Conservation (phyloP, 305 asterid genomes). For the Petunia hybrid region DNA sequence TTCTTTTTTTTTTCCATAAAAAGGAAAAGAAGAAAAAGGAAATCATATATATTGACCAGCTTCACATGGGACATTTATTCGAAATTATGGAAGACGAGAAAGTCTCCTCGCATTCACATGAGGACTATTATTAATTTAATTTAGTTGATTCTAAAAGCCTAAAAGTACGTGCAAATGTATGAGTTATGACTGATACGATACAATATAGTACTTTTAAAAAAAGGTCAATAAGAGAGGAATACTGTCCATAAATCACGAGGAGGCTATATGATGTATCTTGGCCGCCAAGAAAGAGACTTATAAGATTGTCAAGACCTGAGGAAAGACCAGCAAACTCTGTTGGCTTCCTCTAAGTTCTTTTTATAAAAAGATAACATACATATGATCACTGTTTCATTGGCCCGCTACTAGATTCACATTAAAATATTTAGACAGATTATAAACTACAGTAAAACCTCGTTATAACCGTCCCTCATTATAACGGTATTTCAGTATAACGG, state of each 20-base stretch:
- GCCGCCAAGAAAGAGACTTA: slow-evolving; percentile 43
- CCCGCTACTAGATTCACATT: slow-evolving; percentile 12
- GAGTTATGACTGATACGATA: slow-evolving; percentile 20
- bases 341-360: background rate
- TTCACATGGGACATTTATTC: slow-evolving; percentile 30
- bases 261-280: slow-evolving; percentile 38
- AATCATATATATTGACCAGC: background rate
- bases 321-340: slow-evolving; percentile 26
- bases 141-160: background rate
- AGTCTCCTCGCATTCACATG: slow-evolving; percentile 30
- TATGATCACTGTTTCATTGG: background rate
- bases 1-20: background rate
- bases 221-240: slow-evolving; percentile 2
- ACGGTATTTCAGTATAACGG: too few species aligned
- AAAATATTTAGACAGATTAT: background rate
- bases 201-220: background rate
- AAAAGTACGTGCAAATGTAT: slow-evolving; percentile 6
- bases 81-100: slow-evolving; percentile 26
- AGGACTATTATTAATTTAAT: slow-evolving; percentile 6
- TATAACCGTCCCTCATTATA: too few species aligned
- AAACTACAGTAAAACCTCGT: background rate
- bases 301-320: slow-evolving; percentile 31
- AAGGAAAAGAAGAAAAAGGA: background rate
- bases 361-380: background rate
- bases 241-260: slow-evolving; percentile 34